These are phyloP conservation scores for Syzygium aromaticum DNA, from an alignment of 345 rosid genomes.

Conservation along the genomic window DNA sequence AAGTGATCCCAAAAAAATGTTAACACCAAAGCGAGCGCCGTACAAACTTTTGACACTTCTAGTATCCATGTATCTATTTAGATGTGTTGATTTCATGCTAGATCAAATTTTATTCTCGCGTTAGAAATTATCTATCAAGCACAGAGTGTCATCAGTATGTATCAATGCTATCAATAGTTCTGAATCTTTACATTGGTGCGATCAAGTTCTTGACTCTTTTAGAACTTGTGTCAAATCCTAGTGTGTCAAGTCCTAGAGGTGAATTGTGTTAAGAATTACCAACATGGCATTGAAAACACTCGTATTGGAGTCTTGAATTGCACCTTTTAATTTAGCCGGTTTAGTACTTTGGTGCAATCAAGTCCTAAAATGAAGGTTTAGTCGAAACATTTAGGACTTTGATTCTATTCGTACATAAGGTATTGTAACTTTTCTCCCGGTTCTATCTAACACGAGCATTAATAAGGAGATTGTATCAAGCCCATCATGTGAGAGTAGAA, in stretches of 20 bases:
- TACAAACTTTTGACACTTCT: too few relatives aligned
- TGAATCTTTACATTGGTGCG: background rate
- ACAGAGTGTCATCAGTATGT: background rate
- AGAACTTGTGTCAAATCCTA: background rate
- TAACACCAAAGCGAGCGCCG: too few relatives aligned
- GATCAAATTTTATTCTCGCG: background rate
- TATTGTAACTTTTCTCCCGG: background rate
- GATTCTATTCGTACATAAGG: background rate
- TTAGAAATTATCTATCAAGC: background rate
- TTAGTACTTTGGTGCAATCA: too few relatives aligned
- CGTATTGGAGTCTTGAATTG: background rate
- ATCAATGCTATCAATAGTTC: background rate
- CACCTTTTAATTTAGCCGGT: background rate
- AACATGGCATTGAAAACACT: background rate
- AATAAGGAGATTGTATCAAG: background rate
- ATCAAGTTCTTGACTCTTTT: background rate
- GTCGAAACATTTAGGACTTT: background rate
- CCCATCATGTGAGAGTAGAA: background rate
- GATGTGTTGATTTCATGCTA: background rate
- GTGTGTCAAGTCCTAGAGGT: background rate
- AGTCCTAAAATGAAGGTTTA: too few relatives aligned
- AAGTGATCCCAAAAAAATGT: too few relatives aligned
- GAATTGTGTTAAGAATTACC: background rate
- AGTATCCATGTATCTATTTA: background rate
- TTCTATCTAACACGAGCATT: background rate